Evolutionary conservation across 1,139 yeast species (phyloP).

Genomic region (Geotrichum siamense): DNA sequence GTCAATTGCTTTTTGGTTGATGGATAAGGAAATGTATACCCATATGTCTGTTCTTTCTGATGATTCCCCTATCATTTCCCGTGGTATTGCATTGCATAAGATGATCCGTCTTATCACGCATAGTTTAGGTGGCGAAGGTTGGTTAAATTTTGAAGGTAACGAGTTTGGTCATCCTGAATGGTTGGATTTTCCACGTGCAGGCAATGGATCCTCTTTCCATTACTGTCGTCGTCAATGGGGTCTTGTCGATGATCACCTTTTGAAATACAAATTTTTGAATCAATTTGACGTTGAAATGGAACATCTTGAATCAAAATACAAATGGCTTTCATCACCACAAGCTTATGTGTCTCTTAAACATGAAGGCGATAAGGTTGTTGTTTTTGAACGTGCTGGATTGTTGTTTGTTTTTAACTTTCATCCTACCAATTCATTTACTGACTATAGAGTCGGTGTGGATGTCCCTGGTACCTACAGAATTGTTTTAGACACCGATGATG

Average conservation of each 20-base stretch:
- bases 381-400: constrained; percentile 79
- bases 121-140: constrained; percentile 91
- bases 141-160: constrained; percentile 91
- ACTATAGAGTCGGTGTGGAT: constrained; percentile 85
- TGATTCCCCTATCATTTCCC: constrained; percentile 68
- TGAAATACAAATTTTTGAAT: constrained; percentile 72
- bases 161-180: constrained; percentile 99
- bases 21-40: constrained; percentile 98
- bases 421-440: constrained; percentile 73
- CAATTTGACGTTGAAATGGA: constrained; percentile 83
- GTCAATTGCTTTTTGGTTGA: constrained; percentile 93
- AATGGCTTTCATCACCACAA: constrained; percentile 68
- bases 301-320: constrained; percentile 56
- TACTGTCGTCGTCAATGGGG: constrained; percentile 95
- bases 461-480: constrained; percentile 67
- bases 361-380: constrained; percentile 81
- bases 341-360: constrained; percentile 86
- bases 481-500: constrained; percentile 66
- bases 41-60: constrained; percentile 77
- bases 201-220: constrained; percentile 81
- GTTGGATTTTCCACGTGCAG: constrained; percentile 92
- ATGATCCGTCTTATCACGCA: constrained; percentile 82
- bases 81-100: constrained; percentile 88
- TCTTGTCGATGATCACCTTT: constrained; percentile 66
- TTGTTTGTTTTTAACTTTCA: constrained; percentile 85